These are phyloP conservation scores for Penicillium polonicum DNA, from an alignment of 2,329 filamentous ascomycete species.

Conservation along the genomic window DNA sequence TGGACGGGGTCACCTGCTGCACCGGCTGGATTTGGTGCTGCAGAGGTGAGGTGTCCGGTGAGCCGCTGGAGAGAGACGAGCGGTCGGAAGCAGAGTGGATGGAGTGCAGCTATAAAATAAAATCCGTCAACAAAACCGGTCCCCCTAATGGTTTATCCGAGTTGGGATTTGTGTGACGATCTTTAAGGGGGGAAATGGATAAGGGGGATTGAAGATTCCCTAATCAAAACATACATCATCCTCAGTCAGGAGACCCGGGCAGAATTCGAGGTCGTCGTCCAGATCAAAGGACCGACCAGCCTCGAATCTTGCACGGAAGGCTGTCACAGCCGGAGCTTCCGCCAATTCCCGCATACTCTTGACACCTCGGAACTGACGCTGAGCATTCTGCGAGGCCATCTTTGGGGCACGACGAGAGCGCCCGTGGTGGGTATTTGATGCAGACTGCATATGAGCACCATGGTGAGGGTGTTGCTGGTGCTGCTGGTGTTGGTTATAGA, in stretches of 20 bases:
- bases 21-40: conserved; percentile 75
- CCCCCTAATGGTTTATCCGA: background rate
- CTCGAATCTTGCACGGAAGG: conserved; percentile 86
- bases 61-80: conserved; percentile 91
- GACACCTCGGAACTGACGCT: conserved; percentile 82
- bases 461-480: conserved; percentile 44
- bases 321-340: conserved; percentile 71
- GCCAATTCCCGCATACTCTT: conserved; percentile 83
- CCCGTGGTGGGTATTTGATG: conserved; percentile 74
- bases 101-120: conserved; percentile 68
- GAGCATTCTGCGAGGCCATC: conserved; percentile 75
- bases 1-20: conserved; percentile 69
- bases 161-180: background rate
- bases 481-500: conserved; percentile 47
- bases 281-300: conserved; percentile 90
- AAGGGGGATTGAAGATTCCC: background rate
- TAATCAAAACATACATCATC: conserved; percentile 67
- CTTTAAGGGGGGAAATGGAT: background rate
- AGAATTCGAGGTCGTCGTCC: conserved; percentile 95
- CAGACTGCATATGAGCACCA: conserved; percentile 48
- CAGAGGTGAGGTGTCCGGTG: conserved; percentile 84
- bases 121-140: conserved; percentile 19
- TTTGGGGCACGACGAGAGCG: conserved; percentile 83
- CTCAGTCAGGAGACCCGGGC: conserved; percentile 86
- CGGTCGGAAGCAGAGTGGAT: conserved; percentile 90